These are phyloP conservation scores for Sextonia rubra DNA, from an alignment of 164 flowering plant species.

Conservation along the genomic window DNA sequence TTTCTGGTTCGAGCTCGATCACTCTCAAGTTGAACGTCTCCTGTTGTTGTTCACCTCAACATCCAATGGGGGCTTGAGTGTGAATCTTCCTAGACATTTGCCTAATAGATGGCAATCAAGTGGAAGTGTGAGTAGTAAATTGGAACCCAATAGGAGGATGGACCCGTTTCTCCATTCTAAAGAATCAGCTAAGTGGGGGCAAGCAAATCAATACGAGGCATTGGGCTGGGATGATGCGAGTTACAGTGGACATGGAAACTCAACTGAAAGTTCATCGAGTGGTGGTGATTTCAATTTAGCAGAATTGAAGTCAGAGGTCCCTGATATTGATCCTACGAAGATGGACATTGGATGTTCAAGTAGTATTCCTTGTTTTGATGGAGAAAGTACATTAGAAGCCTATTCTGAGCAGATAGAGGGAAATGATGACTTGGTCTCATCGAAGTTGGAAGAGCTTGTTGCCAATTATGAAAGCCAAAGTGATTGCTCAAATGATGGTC, in stretches of 20 bases:
- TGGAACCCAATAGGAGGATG: background rate
- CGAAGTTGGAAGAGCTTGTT: background rate
- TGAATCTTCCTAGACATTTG: background rate
- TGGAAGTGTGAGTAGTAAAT: background rate
- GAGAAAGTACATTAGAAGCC: conserved; percentile 6
- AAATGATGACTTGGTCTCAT: conserved; percentile 8
- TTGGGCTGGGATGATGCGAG: conserved; percentile 4
- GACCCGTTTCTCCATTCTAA: background rate
- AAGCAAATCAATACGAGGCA: conserved; percentile 7
- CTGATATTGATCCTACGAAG: conserved; percentile 7
- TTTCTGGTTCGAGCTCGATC: conserved; percentile 92
- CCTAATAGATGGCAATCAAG: background rate
- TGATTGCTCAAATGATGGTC: conserved; percentile 13
- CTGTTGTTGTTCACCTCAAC: conserved; percentile 36
- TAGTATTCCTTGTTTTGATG: conserved; percentile 17
- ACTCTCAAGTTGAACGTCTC: conserved; percentile 57
- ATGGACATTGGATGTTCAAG: conserved; percentile 19
- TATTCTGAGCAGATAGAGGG: conserved; percentile 9
- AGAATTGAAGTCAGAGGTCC: background rate
- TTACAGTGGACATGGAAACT: background rate
- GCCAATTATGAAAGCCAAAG: conserved; percentile 15
- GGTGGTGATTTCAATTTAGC: background rate
- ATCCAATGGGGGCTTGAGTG: conserved; percentile 5
- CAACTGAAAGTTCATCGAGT: conserved; percentile 1
- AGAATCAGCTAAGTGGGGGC: background rate